Evolutionary conservation across 2,329 filamentous ascomycete species (phyloP), one percentile per base, ranked within the genome.

Genomic region (Colletotrichum gloeosporioides): DNA sequence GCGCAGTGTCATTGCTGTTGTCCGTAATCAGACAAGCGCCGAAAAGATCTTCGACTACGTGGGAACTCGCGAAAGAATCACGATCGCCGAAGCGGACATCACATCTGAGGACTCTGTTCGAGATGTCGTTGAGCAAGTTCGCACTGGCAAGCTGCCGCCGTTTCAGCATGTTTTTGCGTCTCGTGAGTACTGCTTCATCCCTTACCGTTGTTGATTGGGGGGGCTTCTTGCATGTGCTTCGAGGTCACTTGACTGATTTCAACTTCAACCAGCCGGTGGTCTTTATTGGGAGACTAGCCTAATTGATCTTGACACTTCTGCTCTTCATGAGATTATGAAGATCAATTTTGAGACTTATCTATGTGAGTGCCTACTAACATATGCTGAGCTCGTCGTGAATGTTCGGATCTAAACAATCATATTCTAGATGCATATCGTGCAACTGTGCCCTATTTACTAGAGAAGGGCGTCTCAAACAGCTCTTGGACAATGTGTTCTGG

Each of bases 131-230:
- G 80, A 84, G n/a, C 77, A 81, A 67, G 83, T 85, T 22, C 73
- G 78, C 34, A 77, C 72, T 4, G 85, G 84, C n/a, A 78, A 82
- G 63, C 75, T 85, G 53, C 84, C 84, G 3, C 73, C 80, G 12
- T 86, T 86, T 68, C 84, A 86, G 73, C 84, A 86, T 76, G 85
- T 86, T 8, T 86, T 81, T 66, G 73, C 81, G 44, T 77, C 78
- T 29, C 82, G 83, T 85, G 70, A 62, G 80, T 74, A 12, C 15
- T 68, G 18, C 8, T 2, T 25, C 32, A 5, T 10, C 3, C 18
- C 25, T 12, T 1, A 31, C 13, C 68, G 39, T 22, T 22, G 44
- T 22, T 2, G n/a, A 8, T 22, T 22, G 1, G 22, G n/a, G n/a
- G 1, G n/a, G 10, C 6, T n/a, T 13, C 10, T 22, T 12, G 10